Conservation (phyloP, 495 filamentous ascomycete genomes). For the Hypoxylon lenormandii region DNA sequence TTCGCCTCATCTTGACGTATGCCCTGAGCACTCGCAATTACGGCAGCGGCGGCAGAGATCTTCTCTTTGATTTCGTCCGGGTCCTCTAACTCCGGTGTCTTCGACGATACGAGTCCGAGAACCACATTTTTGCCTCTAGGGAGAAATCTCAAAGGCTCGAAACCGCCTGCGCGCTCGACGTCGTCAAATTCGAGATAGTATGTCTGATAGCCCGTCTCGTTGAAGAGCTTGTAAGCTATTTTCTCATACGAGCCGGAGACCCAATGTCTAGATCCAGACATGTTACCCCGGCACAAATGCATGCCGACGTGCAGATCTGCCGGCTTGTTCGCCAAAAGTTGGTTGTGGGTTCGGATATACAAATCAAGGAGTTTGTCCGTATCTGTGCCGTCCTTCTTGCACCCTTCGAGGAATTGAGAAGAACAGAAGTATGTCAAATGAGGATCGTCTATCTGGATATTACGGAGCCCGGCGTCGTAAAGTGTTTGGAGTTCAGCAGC, state of each 20-base stretch:
- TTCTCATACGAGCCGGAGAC: constrained; percentile 82
- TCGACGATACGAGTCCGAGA: constrained; percentile 78
- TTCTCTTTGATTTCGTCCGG: constrained; percentile 74
- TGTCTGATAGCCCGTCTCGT: constrained; percentile 77
- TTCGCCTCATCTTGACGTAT: constrained; percentile 72
- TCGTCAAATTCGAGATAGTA: constrained; percentile 87
- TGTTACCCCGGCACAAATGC: constrained; percentile 84
- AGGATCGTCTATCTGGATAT: constrained; percentile 82
- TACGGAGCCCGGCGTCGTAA: constrained; percentile 76
- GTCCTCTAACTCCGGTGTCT: constrained; percentile 77
- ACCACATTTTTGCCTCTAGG: constrained; percentile 80
- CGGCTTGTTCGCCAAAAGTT: constrained; percentile 71
- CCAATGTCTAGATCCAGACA: constrained; percentile 79
- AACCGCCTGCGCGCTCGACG: constrained; percentile 79
- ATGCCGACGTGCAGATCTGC: constrained; percentile 76
- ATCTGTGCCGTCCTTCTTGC: constrained; percentile 67
- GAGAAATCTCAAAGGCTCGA: constrained; percentile 78
- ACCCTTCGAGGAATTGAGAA: constrained; percentile 76
- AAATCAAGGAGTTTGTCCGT: constrained; percentile 74
- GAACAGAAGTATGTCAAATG: constrained; percentile 82
- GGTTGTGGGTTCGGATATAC: constrained; percentile 82
- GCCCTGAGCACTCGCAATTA: constrained; percentile 73
- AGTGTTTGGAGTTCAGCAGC: constrained; percentile 72
- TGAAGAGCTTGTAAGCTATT: constrained; percentile 82
- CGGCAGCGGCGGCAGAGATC: constrained; percentile 73